Evolutionary conservation across 208 protist genomes (phyloP).

Genomic region (Leishmania tropica): DNA sequence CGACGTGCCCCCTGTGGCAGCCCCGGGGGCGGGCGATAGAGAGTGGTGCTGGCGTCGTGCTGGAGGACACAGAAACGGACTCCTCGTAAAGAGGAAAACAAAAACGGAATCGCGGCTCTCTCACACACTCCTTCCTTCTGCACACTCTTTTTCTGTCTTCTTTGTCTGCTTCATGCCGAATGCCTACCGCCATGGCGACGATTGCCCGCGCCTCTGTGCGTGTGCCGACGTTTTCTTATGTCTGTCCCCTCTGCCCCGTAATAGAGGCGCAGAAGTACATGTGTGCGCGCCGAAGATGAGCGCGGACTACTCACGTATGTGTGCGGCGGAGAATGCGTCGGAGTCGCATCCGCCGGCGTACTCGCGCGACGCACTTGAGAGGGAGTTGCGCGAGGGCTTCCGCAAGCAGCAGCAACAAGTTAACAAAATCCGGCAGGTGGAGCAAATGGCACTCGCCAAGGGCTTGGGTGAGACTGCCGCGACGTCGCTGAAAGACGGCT

Average conservation of each 20-base stretch:
- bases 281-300: not conserved
- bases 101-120: too few species aligned
- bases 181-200: too few species aligned
- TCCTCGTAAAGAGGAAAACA: too few species aligned
- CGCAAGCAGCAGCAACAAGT: slow-evolving; percentile 46
- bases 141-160: not conserved
- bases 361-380: slow-evolving; percentile 32
- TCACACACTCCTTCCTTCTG: too few species aligned
- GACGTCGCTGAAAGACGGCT: slow-evolving; percentile 46
- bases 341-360: not conserved
- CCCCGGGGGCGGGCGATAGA: not conserved
- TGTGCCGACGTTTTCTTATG: too few species aligned
- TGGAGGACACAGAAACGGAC: too few species aligned
- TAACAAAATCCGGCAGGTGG: slow-evolving; percentile 45
- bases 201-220: too few species aligned
- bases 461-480: slow-evolving; percentile 67
- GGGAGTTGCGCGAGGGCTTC: slow-evolving; percentile 65
- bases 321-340: not conserved
- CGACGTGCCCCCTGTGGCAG: not conserved
- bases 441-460: slow-evolving; percentile 68
- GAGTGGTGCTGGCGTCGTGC: too few species aligned
- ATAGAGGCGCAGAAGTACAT: not conserved
- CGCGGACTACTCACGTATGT: not conserved
- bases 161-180: not conserved
- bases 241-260: not conserved